Evolutionary conservation across 257 asterid species (phyloP), one percentile per base, ranked within the genome.

Genomic region (Solanum infundibuliforme): DNA sequence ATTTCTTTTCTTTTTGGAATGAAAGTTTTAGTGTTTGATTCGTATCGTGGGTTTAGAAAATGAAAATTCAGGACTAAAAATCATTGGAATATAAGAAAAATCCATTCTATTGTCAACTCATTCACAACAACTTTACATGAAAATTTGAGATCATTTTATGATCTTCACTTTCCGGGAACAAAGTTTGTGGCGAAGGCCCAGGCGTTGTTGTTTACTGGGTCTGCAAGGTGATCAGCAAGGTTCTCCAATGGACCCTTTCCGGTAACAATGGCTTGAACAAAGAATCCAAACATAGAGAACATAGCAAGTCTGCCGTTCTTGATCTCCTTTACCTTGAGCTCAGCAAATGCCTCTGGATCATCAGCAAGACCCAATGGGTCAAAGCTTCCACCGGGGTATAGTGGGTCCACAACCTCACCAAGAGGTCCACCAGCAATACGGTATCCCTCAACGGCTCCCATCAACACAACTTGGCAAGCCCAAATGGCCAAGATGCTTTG

Each of bases 361-460:
- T 90, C 92, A 58, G 91, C 91, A 55, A 90, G 90, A 0, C 92
- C 93, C 39, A 89, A 77, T 29, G 93, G 93, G 85, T 91, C 90
- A 0, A 89, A 89, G 87, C 90, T 89, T 6, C 89, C 90, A 46
- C 90, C 86, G 0, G 89, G 89, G 87, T 86, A 88, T 1, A 88
- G 83, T 43, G 90, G 90, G 83, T 86, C 89, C 1, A 72, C 60
- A 21, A 89, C 52, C 81, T 89, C 90, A 31, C 89, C 90, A 23
- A 89, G 85, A 7, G 89, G 90, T 2, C 89, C 90, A 25, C 87
- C 88, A 0, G 87, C 88, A 32, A 86, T 58, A 68, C 95, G 94
- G 93, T 94, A 93, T 0, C 98, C 98, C 88, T 94, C 98, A 34
- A 94, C 92, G 21, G 96, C 95, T n/a, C 96, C 96, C 98, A 93